Percentiles rank a stretch among this genome's conserved stretches.
Evolutionary conservation across 2,329 filamentous ascomycete species (phyloP).

Genomic region (Davidsoniella neocaledoniae): DNA sequence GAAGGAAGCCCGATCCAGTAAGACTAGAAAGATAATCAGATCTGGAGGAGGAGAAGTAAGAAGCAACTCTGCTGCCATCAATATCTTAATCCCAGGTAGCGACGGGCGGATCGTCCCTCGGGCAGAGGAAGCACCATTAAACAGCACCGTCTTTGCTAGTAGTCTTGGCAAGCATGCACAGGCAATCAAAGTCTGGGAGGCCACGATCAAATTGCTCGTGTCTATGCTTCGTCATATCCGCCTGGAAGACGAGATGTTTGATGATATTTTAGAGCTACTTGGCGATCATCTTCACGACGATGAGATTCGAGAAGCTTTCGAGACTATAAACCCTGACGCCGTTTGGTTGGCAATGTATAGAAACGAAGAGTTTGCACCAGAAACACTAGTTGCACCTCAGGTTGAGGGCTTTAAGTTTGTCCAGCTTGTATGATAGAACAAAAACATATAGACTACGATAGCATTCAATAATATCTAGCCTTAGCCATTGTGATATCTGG

Average conservation of each 20-base stretch:
- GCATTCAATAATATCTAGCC: no score
- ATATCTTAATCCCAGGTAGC: conserved; percentile 1
- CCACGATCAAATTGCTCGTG: conserved; percentile 40
- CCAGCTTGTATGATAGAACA: conserved; percentile 15
- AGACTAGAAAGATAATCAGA: no score
- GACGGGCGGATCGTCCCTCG: not conserved
- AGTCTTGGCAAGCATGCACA: conserved; percentile 44
- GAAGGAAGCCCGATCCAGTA: conserved; percentile 18
- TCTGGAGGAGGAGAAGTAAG: no score
- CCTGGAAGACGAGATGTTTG: conserved; percentile 53
- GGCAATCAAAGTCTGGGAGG: conserved; percentile 46
- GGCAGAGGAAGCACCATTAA: not conserved
- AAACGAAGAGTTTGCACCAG: conserved; percentile 23
- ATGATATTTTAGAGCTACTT: conserved; percentile 51
- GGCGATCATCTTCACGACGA: conserved; percentile 29
- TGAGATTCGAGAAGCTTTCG: conserved; percentile 40
- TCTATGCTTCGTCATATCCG: conserved; percentile 44
- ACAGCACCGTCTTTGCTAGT: conserved; percentile 9
- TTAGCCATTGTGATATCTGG: no score
- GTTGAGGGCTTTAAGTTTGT: conserved; percentile 28
- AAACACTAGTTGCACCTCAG: conserved; percentile 21
- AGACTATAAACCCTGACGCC: conserved; percentile 52
- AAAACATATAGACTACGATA: not conserved
- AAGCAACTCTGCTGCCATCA: no score
- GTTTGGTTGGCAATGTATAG: conserved; percentile 53